A percentile compares a stretch with the other conserved stretches of the same genome.
Evolutionary conservation across 2,329 filamentous ascomycete genomes (phyloP).

Genomic region (Aureobasidium sp.): DNA sequence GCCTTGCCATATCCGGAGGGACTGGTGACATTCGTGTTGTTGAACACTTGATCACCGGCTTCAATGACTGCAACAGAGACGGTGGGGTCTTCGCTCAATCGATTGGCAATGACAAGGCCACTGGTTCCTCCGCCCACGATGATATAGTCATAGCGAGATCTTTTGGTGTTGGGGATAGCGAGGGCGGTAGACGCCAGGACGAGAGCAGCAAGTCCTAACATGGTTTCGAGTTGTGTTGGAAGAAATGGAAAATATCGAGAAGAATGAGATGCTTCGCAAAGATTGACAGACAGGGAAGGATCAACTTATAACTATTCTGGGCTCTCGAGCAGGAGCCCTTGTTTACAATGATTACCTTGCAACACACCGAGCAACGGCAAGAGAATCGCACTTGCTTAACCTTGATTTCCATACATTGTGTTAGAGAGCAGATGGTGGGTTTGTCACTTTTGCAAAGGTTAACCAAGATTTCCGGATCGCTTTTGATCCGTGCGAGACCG

Average conservation of each 20-base stretch:
- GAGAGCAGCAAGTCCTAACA: neutral
- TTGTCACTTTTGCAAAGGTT: neutral
- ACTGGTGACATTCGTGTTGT: neutral
- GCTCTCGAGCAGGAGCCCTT: neutral
- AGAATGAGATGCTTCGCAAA: neutral
- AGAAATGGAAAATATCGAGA: neutral
- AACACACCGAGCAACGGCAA: neutral
- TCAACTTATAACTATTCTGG: neutral
- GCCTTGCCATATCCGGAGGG: neutral
- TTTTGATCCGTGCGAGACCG: neutral
- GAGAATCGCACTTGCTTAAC: neutral
- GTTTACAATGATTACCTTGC: neutral
- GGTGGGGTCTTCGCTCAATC: slow-evolving; percentile 20
- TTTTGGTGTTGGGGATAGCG: neutral
- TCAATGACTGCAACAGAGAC: neutral
- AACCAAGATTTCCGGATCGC: neutral
- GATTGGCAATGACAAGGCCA: slow-evolving; percentile 30
- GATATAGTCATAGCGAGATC: slow-evolving; percentile 27
- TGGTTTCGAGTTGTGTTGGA: neutral
- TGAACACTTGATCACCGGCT: slow-evolving; percentile 1
- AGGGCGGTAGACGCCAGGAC: neutral
- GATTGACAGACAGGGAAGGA: neutral
- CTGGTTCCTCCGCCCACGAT: slow-evolving; percentile 31
- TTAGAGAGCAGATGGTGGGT: neutral
- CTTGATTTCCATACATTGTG: neutral